Base-by-base conservation (phyloP, 2,329 filamentous ascomycete genomes). In the Scorias spongiosa region DNA sequence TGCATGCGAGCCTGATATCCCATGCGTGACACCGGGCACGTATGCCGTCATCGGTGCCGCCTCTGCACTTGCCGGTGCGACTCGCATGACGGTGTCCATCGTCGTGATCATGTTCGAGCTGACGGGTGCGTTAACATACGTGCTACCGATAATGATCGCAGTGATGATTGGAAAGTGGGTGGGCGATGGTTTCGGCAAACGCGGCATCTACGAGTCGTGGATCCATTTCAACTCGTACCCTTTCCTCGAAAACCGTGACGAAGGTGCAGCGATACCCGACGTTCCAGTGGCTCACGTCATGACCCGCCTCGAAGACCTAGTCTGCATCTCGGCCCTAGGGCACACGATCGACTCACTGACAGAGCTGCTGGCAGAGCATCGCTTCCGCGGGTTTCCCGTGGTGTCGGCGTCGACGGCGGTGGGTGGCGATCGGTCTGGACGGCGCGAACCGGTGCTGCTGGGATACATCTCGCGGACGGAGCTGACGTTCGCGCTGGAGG, bases 81-180 rank as follows among this genome's bases (percentile, higher is more conserved):
- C 96, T 89, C 91, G 96, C 63, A 84, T 98, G 49, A 95, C 89
- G 0, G 80, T 98, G 12, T 93, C 88, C 0, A 87, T 98, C 9
- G 89, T 95, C 2, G 91, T 98, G 56, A 98, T 98, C 63, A 96
- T 98, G 91, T 96, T 96, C 57, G 91, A 98, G 64, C 74, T 98
- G 41, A 98, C 91, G 0, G 91, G 91, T n/a, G 91, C 91, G 6
- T 68, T 96, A 47, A 94, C 88, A 1, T 98, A 98, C 58, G 96
- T 98, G 51, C 68, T 98, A 7, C 91, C 91, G 44, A 98, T 96
- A 63, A 98, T 98, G 91, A 84, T 98, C 50, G 87, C 88, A 38
- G 91, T 98, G 57, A 93, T 98, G 88, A 74, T 96, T 39, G 84
- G 84, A 49, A 98, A 98, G 67, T 98, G 91, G 91, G 86, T 94